Percentiles rank a stretch among this genome's conserved stretches.
Conservation (phyloP, 2,329 filamentous ascomycete species). For the Aspergillus udagawae region DNA sequence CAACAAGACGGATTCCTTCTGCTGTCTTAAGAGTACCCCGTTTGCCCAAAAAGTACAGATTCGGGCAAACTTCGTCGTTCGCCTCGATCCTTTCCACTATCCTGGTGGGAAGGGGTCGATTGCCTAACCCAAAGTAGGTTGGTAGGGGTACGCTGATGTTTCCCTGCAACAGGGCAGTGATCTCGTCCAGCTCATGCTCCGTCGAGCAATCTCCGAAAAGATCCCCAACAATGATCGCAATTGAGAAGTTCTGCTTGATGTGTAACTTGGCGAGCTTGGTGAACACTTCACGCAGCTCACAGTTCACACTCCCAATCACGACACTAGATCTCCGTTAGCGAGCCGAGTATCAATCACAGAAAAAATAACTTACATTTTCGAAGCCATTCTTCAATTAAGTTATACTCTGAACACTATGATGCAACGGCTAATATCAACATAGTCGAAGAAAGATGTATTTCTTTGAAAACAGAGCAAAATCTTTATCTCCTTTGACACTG, state of each 20-base stretch:
- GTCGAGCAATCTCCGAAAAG: conserved; percentile 61
- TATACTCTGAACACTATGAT: conserved; percentile 5
- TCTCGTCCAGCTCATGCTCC: conserved; percentile 52
- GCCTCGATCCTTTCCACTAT: conserved; percentile 71
- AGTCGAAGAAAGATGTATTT: background rate
- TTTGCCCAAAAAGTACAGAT: conserved; percentile 85
- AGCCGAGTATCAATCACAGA: background rate
- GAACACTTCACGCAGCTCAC: conserved; percentile 71
- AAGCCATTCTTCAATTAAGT: conserved; percentile 44
- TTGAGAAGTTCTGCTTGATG: conserved; percentile 79
- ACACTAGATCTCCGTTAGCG: conserved; percentile 43
- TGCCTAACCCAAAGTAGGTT: conserved; percentile 86
- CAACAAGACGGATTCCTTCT: conserved; percentile 82
- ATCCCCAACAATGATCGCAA: conserved; percentile 80
- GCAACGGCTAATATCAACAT: conserved; percentile 5
- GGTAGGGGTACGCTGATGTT: conserved; percentile 70
- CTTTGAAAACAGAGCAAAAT: background rate
- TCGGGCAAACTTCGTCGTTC: conserved; percentile 75
- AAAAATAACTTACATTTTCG: conserved; percentile 50
- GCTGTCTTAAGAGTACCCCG: conserved; percentile 83
- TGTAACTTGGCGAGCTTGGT: conserved; percentile 77
- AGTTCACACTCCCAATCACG: conserved; percentile 78
- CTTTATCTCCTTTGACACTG: background rate
- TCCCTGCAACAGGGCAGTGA: conserved; percentile 67
- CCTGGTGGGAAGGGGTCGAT: conserved; percentile 62